A percentile compares a stretch with the other conserved stretches of the same genome.
These are phyloP conservation scores for Eleusine indica DNA, from an alignment of 176 grass and related monocot species.

Conservation along the genomic window DNA sequence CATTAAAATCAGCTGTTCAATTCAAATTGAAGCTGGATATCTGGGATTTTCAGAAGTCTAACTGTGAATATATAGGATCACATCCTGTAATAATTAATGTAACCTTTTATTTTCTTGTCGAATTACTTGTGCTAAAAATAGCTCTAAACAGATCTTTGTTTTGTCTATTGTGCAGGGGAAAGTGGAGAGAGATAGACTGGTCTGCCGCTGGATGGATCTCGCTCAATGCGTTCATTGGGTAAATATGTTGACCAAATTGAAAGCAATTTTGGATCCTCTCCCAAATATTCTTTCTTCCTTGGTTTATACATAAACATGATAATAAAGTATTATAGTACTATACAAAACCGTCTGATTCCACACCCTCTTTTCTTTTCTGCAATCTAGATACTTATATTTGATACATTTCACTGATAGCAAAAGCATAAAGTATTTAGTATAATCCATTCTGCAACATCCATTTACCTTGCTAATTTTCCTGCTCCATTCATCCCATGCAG, in stretches of 20 bases:
- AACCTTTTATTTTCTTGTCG: too few species aligned
- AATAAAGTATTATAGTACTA: not conserved
- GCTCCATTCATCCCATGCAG: slow-evolving; percentile 12
- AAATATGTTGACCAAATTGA: not conserved
- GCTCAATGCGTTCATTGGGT: slow-evolving; percentile 67
- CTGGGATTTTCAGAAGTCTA: too few species aligned
- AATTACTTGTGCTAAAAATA: not conserved
- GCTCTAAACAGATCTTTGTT: not conserved
- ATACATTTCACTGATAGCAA: not conserved
- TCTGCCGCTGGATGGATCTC: slow-evolving; percentile 52
- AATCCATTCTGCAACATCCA: too few species aligned
- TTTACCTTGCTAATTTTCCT: not conserved
- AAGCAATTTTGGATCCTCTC: not conserved
- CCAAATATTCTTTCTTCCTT: too few species aligned
- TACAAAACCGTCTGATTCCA: too few species aligned
- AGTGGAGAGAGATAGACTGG: slow-evolving; percentile 54
- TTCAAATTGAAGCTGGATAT: not conserved
- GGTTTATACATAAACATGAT: too few species aligned
- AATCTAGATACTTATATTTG: not conserved
- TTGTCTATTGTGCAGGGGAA: slow-evolving; percentile 19
- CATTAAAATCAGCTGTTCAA: not conserved
- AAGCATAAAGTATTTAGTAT: not conserved
- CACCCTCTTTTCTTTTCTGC: too few species aligned
- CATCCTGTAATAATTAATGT: too few species aligned
- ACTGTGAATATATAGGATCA: too few species aligned